These are phyloP conservation scores for Citrus trifoliata DNA, from an alignment of 345 rosid genomes.

Conservation along the genomic window DNA sequence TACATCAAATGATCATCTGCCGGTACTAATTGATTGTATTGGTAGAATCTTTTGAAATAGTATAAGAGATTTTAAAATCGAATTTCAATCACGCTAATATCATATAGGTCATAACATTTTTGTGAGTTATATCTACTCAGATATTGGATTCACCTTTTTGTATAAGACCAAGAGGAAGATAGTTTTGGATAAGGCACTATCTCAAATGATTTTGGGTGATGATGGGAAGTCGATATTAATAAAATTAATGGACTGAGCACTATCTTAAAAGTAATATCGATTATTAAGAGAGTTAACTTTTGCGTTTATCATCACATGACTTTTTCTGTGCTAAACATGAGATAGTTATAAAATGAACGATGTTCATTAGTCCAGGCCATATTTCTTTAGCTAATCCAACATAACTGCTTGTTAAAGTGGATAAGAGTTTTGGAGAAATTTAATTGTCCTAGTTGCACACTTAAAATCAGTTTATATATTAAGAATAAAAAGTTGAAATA, in stretches of 20 bases:
- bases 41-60: neutral
- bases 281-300: neutral
- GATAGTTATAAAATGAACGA: neutral
- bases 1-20: neutral
- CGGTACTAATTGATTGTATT: neutral
- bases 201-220: neutral
- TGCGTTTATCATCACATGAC: neutral
- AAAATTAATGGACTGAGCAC: slow-evolving; percentile 15
- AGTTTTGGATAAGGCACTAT: slow-evolving; percentile 38
- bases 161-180: slow-evolving; percentile 14
- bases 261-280: neutral
- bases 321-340: neutral
- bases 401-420: neutral
- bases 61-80: neutral
- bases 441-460: neutral
- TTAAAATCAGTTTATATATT: neutral
- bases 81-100: too few species aligned
- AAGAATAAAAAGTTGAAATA: neutral
- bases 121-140: neutral
- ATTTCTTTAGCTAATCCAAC: neutral
- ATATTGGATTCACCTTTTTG: neutral
- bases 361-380: neutral
- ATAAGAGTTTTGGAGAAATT: neutral
- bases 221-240: neutral
- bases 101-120: neutral